phyloP scores from a whole-genome alignment of 352 stramenopile species.

The Pythium myriotylum region DNA sequence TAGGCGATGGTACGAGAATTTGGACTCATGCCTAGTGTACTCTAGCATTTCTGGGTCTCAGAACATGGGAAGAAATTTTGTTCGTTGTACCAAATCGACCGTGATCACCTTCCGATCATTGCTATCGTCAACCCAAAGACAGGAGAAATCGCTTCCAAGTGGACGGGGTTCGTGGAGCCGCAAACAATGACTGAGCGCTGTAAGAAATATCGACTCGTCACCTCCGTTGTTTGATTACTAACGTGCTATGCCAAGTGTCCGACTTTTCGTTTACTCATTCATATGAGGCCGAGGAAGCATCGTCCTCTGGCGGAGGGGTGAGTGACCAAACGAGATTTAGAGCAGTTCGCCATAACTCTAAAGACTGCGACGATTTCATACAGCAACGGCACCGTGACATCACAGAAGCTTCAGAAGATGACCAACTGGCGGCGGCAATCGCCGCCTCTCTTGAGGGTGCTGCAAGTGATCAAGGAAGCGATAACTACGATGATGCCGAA shows the following conservation, averaged over 20 bases:
- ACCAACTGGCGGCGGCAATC: conserved; percentile 80
- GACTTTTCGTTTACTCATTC: conserved; percentile 29
- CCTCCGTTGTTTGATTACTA: neutral
- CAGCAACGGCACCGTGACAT: conserved; percentile 29
- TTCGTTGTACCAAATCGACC: conserved; percentile 78
- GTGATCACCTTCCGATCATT: conserved; percentile 65
- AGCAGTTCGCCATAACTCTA: too few species aligned
- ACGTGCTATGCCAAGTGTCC: conserved; percentile 14
- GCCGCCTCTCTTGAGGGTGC: conserved; percentile 70
- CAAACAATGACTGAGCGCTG: conserved; percentile 74
- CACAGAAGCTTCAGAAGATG: conserved; percentile 70
- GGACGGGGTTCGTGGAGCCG: conserved; percentile 71
- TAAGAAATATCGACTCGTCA: conserved; percentile 36
- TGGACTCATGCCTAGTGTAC: neutral
- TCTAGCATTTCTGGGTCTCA: conserved; percentile 73
- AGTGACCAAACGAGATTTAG: neutral
- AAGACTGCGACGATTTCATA: neutral
- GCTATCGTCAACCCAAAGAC: conserved; percentile 79
- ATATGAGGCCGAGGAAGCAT: conserved; percentile 10
- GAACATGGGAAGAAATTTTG: conserved; percentile 87
- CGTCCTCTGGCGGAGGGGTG: neutral
- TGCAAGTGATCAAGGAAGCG: conserved; percentile 35
- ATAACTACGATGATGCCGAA: conserved; percentile 45
- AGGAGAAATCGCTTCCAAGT: conserved; percentile 66
- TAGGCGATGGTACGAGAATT: too few species aligned